Conservation (phyloP, 768 basidiomycete genomes). For the Hypsizygus marmoreus region DNA sequence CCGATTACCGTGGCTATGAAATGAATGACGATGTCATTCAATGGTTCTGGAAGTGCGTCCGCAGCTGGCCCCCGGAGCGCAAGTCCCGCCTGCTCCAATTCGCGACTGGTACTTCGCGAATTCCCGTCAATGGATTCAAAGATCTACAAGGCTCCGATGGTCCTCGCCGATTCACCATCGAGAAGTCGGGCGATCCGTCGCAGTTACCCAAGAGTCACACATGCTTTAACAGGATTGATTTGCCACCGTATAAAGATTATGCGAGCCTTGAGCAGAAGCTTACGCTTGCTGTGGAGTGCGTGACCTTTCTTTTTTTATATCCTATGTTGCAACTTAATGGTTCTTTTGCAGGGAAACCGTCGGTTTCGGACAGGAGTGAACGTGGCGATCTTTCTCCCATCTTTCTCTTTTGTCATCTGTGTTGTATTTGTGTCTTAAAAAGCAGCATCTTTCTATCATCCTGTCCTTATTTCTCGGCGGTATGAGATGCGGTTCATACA, state of each 20-base stretch:
- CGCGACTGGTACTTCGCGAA: conserved; percentile 94
- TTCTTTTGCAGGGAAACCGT: conserved; percentile 72
- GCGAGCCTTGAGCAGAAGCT: conserved; percentile 93
- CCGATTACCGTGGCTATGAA: conserved; percentile 96
- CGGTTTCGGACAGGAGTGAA: conserved; percentile 91
- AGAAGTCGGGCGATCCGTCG: conserved; percentile 96
- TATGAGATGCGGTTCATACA: no score
- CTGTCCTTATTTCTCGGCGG: no score
- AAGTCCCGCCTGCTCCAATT: conserved; percentile 97
- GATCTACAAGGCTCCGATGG: conserved; percentile 98
- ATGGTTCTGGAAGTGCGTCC: conserved; percentile 99
- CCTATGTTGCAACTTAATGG: conserved; percentile 17
- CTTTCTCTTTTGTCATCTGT: conserved; percentile 14
- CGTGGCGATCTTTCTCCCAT: conserved; percentile 8
- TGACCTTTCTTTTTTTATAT: conserved; percentile 23
- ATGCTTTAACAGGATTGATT: conserved; percentile 95
- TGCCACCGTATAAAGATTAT: conserved; percentile 98
- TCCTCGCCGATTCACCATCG: conserved; percentile 95
- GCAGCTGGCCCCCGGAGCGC: conserved; percentile 96
- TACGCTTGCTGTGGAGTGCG: conserved; percentile 91
- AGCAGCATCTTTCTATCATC: no score
- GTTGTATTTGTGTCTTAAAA: conserved; percentile 16
- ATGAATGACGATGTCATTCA: conserved; percentile 95
- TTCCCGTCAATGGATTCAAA: conserved; percentile 98
- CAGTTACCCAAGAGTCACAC: conserved; percentile 96